Conservation (phyloP, 306 rosid genomes). For the Psophocarpus tetragonolobus region DNA sequence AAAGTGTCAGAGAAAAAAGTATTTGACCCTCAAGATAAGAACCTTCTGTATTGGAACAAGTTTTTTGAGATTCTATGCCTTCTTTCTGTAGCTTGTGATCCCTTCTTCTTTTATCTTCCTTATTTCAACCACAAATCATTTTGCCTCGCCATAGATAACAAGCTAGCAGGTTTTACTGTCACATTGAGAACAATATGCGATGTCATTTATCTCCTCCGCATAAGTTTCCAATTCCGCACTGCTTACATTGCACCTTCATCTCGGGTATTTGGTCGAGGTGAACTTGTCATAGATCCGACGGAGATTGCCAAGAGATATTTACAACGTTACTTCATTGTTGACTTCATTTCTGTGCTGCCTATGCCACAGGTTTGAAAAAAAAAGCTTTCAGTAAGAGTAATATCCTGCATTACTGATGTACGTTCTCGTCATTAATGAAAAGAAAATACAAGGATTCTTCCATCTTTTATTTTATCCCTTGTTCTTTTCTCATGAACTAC, state of each 20-base stretch:
- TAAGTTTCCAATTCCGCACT: slow-evolving; percentile 75
- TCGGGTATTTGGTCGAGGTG: slow-evolving; percentile 93
- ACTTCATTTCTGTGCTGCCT: slow-evolving; percentile 74
- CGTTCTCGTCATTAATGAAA: background rate
- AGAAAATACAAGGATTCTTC: background rate
- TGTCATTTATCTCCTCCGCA: slow-evolving; percentile 64
- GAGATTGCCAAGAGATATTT: slow-evolving; percentile 80
- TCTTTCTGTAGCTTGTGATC: slow-evolving; percentile 77
- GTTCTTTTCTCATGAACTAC: background rate
- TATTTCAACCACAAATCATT: slow-evolving; percentile 58
- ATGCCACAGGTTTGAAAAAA: slow-evolving; percentile 79
- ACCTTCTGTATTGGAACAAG: slow-evolving; percentile 77
- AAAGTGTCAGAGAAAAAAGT: slow-evolving; percentile 69
- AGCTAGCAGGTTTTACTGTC: slow-evolving; percentile 51
- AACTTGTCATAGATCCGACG: slow-evolving; percentile 84
- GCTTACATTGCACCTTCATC: slow-evolving; percentile 92
- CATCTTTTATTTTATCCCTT: background rate
- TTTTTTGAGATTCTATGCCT: slow-evolving; percentile 78
- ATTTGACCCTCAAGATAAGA: slow-evolving; percentile 82
- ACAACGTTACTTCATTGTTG: slow-evolving; percentile 65
- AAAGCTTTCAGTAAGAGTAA: background rate
- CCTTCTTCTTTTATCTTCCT: slow-evolving; percentile 87
- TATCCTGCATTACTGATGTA: background rate
- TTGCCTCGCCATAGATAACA: slow-evolving; percentile 76
- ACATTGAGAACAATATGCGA: slow-evolving; percentile 58